Conservation (phyloP, 1,284 basidiomycete genomes). For the Heterobasidion irregulare region DNA sequence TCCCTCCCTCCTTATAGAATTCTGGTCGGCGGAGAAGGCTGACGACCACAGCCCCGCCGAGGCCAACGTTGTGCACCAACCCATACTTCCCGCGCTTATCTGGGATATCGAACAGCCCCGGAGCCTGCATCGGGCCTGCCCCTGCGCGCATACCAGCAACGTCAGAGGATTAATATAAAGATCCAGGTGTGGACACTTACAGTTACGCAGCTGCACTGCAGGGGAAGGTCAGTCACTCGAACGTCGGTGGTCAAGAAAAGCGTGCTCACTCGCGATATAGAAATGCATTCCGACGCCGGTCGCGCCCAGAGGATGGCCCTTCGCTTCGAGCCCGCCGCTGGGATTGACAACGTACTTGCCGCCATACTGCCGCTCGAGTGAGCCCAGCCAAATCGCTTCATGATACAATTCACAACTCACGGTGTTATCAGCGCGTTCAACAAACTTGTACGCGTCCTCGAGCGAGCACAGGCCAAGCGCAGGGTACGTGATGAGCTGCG, state of each 20-base stretch:
- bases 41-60: constrained; percentile 75
- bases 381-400: not conserved
- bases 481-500: constrained; percentile 75
- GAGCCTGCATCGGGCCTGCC: constrained; percentile 78
- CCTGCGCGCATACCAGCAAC: constrained; percentile 28
- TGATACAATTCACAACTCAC: constrained; percentile 22
- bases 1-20: constrained; percentile 54
- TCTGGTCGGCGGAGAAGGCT: constrained; percentile 67
- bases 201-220: constrained; percentile 67
- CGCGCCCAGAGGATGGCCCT: constrained; percentile 81
- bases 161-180: not conserved
- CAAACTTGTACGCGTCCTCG: constrained; percentile 69
- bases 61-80: constrained; percentile 77
- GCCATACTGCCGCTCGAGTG: constrained; percentile 47
- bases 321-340: constrained; percentile 80
- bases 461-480: constrained; percentile 68
- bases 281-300: constrained; percentile 86
- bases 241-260: constrained; percentile 3
- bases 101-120: constrained; percentile 51
- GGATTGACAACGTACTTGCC: constrained; percentile 88
- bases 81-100: constrained; percentile 73
- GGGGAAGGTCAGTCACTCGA: not conserved
- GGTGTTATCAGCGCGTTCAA: constrained; percentile 78
- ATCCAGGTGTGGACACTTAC: constrained; percentile 26
- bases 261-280: constrained; percentile 64